Evolutionary conservation across 2,329 filamentous ascomycete genomes (phyloP).

Genomic region (Cercospora berteroae): DNA sequence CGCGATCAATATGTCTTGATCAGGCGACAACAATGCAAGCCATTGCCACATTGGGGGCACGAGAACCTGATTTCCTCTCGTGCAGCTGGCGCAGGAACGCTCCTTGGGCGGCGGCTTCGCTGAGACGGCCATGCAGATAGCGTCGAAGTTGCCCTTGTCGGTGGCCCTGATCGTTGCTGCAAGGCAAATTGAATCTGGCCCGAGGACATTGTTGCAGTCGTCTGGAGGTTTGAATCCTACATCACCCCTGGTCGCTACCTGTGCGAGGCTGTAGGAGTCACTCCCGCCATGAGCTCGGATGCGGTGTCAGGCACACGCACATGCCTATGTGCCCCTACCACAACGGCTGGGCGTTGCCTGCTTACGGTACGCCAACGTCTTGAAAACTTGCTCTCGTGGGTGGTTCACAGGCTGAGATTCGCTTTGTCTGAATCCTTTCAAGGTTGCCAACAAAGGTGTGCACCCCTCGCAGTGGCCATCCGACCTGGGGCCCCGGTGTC

Average conservation of each 20-base stretch:
- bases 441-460: not conserved
- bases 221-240: not conserved
- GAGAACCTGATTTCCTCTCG: not conserved
- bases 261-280: not conserved
- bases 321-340: not conserved
- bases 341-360: not conserved
- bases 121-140: not conserved
- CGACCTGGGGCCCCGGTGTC: not conserved
- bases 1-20: not conserved
- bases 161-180: not conserved
- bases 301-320: not conserved
- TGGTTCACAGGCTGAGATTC: not conserved
- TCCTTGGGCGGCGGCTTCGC: not conserved
- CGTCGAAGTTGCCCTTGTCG: not conserved
- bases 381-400: not conserved
- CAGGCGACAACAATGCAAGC: not conserved
- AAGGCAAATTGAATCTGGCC: not conserved
- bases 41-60: not conserved
- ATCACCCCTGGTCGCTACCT: not conserved
- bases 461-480: not conserved
- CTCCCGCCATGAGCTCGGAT: not conserved
- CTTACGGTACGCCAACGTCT: not conserved
- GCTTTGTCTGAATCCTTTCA: not conserved
- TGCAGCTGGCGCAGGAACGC: not conserved
- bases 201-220: not conserved